These are phyloP conservation scores for Citrus unshiu DNA, from an alignment of 345 rosid genomes.

Conservation along the genomic window DNA sequence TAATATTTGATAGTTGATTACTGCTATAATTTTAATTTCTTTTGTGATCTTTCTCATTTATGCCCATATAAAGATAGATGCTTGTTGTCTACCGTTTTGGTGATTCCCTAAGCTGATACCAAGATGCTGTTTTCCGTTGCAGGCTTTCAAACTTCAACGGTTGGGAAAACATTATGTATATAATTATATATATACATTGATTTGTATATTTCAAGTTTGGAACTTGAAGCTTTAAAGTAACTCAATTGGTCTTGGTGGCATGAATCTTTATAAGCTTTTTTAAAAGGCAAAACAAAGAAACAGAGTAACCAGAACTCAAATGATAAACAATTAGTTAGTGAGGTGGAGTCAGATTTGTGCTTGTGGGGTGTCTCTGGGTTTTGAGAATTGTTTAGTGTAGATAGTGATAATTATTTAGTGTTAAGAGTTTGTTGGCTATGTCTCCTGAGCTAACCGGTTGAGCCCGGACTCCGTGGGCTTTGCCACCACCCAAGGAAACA, in stretches of 20 bases:
- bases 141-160: slow-evolving; percentile 65
- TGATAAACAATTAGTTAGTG: slow-evolving; percentile 30
- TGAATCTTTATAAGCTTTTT: slow-evolving; percentile 25
- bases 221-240: slow-evolving; percentile 48
- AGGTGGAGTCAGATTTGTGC: slow-evolving; percentile 52
- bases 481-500: slow-evolving; percentile 59
- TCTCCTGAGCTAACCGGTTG: slow-evolving; percentile 47
- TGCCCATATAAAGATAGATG: slow-evolving; percentile 50
- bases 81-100: slow-evolving; percentile 77
- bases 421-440: slow-evolving; percentile 44
- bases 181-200: slow-evolving; percentile 7
- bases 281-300: slow-evolving; percentile 22
- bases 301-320: slow-evolving; percentile 28
- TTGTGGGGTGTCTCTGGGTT: slow-evolving; percentile 38
- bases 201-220: slow-evolving; percentile 49
- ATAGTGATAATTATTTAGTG: slow-evolving; percentile 29
- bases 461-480: slow-evolving; percentile 61
- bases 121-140: slow-evolving; percentile 84
- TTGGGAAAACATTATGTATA: slow-evolving; percentile 21
- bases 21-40: slow-evolving; percentile 13
- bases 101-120: slow-evolving; percentile 67
- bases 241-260: slow-evolving; percentile 20
- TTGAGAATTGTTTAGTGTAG: slow-evolving; percentile 39
- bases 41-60: slow-evolving; percentile 33
- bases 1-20: slow-evolving; percentile 35